Base-by-base conservation (phyloP, 441 rosid genomes). In the Gossypium gossypioides region DNA sequence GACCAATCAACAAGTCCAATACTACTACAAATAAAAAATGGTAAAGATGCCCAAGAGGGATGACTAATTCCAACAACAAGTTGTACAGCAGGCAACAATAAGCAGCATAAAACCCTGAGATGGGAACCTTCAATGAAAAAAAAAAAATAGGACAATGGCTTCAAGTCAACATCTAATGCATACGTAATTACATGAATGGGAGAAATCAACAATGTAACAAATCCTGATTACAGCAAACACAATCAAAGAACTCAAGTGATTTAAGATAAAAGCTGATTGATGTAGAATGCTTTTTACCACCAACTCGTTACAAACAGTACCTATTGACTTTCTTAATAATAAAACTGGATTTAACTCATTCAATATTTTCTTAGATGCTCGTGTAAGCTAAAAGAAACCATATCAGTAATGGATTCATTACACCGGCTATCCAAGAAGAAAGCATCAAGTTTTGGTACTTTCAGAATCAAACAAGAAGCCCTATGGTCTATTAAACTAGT, bases 1-100 rank as follows among this genome's bases (percentile, higher is more conserved):
- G 88, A 86, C 90, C 90, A 86, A 63, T 81, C 81, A 19, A 86
- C 76, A 0, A 86, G 86, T 16, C 90, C 90, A 55, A 79, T 66
- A 65, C 88, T 63, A 77, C 90, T 84, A 65, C 85, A 84, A 44
- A 86, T 72, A 69, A 86, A 83, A 79, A 81, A 86, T 27, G 90
- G 90, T 44, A 86, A 77, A 62, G 90, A 84, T 69, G 74, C 75
- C 90, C 88, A 86, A 56, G 90, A 86, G 12, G 88, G 86, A 73
- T 83, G 80, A 73, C 86, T 81, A 54, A 84, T 84, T 21, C 88
- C 85, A 52, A 73, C 86, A 46, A 75, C 64, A 68, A 86, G 81
- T 79, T 84, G 90, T 67, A 80, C 68, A 40, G 69, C 75, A 52
- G 90, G 88, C 78, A 86, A 69, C 77, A 83, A 74, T 73, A 83